A percentile compares a stretch with the other conserved stretches of the same genome.
phyloP scores from a whole-genome alignment of 1,139 yeast genomes.

The Debaryomyces udenii region DNA sequence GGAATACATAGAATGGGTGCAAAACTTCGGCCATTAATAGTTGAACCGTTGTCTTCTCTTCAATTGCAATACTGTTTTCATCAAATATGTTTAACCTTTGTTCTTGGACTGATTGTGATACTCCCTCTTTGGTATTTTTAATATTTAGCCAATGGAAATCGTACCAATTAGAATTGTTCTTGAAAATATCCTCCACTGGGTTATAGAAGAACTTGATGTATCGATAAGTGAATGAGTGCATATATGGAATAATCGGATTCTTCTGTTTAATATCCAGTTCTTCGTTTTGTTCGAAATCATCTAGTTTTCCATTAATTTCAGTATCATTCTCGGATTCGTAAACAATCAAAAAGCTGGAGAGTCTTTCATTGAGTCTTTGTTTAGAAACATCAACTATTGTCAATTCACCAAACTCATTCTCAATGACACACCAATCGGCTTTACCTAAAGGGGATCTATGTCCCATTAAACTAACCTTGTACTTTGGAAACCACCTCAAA shows the following conservation, averaged over 20 bases:
- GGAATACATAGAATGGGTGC: slow-evolving; percentile 94
- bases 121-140: slow-evolving; percentile 64
- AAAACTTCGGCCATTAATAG: slow-evolving; percentile 83
- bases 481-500: slow-evolving; percentile 84
- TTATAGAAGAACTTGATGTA: slow-evolving; percentile 81
- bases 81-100: slow-evolving; percentile 79
- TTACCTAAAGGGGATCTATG: slow-evolving; percentile 66
- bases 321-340: slow-evolving; percentile 22
- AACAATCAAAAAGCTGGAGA: slow-evolving; percentile 65
- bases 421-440: slow-evolving; percentile 93
- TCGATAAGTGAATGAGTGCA: slow-evolving; percentile 76
- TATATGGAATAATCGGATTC: slow-evolving; percentile 70
- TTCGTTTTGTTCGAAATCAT: slow-evolving; percentile 17
- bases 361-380: slow-evolving; percentile 65
- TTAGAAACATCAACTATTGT: slow-evolving; percentile 58
- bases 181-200: slow-evolving; percentile 84
- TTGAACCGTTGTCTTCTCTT: slow-evolving; percentile 66
- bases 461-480: slow-evolving; percentile 71
- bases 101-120: slow-evolving; percentile 67
- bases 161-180: slow-evolving; percentile 84
- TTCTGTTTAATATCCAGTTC: slow-evolving; percentile 22
- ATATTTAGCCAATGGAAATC: slow-evolving; percentile 73
- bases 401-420: slow-evolving; percentile 90
- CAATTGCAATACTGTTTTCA: slow-evolving; percentile 70
- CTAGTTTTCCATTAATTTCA: slow-evolving; percentile 20